Percentiles rank a stretch among this genome's conserved stretches.
These are phyloP conservation scores for Oryza officinalis DNA, from an alignment of 176 grass and related monocot genomes.

Conservation along the genomic window DNA sequence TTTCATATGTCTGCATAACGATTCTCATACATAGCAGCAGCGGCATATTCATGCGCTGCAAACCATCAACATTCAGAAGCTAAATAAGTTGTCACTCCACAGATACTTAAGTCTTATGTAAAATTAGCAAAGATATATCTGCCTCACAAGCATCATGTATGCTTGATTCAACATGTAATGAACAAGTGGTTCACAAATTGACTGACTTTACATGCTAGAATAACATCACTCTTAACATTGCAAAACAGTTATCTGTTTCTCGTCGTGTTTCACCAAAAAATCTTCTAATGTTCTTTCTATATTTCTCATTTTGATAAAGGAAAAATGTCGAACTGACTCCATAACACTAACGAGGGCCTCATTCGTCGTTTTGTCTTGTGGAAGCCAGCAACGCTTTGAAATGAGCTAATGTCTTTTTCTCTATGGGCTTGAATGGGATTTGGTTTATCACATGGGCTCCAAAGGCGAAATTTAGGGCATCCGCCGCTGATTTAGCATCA, in stretches of 20 bases:
- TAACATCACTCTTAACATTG: not conserved
- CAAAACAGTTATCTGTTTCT: not conserved
- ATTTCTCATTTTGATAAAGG: constrained; percentile 23
- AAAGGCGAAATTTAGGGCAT: constrained; percentile 79
- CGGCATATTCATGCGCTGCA: not conserved
- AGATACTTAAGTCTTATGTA: not conserved
- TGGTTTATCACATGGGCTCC: constrained; percentile 77
- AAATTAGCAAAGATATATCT: not conserved
- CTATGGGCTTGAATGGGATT: constrained; percentile 70
- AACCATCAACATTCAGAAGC: not conserved
- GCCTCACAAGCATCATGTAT: not conserved
- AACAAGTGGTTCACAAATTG: constrained; percentile 19
- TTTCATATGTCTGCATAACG: not conserved
- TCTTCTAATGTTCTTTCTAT: not conserved
- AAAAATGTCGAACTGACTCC: not conserved
- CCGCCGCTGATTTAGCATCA: constrained; percentile 60
- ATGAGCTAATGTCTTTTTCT: constrained; percentile 42
- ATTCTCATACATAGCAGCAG: not conserved
- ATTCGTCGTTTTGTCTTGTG: constrained; percentile 21
- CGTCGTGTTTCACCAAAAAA: not conserved
- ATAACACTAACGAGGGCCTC: not conserved
- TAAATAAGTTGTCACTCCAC: not conserved
- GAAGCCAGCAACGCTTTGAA: constrained; percentile 62
- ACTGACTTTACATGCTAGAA: not conserved
- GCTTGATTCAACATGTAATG: not conserved